These are phyloP conservation scores for Coniella lustricola DNA, from an alignment of 2,329 filamentous ascomycete species.

Conservation along the genomic window DNA sequence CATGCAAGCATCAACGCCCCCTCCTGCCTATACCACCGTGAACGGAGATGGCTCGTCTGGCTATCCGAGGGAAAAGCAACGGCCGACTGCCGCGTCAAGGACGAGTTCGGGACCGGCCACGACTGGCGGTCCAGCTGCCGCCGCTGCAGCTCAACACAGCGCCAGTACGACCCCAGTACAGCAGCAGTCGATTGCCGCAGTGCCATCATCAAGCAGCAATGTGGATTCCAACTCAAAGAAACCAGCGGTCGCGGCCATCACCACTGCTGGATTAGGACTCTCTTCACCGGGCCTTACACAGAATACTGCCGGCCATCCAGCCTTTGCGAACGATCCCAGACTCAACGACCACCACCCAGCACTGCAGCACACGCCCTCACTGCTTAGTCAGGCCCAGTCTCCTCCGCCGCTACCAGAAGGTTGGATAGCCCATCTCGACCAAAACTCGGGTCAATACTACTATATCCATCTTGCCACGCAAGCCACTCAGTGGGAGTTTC, in stretches of 20 bases:
- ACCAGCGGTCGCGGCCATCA: constrained; percentile 23
- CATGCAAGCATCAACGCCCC: constrained; percentile 75
- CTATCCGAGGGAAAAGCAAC: constrained; percentile 76
- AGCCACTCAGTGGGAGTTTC: constrained; percentile 98
- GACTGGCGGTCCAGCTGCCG: too few relatives aligned
- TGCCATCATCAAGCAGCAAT: constrained; percentile 16
- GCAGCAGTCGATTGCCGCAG: constrained; percentile 17
- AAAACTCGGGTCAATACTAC: constrained; percentile 95
- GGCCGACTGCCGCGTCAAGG: constrained; percentile 28
- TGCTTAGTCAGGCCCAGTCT: constrained; percentile 57
- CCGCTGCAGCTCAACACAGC: constrained; percentile 16
- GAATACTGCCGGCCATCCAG: constrained; percentile 67
- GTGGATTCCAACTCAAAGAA: constrained; percentile 22
- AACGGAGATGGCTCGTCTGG: constrained; percentile 43
- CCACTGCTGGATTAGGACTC: constrained; percentile 25
- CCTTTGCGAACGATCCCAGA: constrained; percentile 77
- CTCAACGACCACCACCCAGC: constrained; percentile 42
- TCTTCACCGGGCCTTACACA: constrained; percentile 36
- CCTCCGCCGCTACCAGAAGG: constrained; percentile 93
- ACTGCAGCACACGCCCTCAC: constrained; percentile 38
- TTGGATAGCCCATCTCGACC: constrained; percentile 95
- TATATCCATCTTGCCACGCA: constrained; percentile 96
- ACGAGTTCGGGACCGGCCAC: too few relatives aligned
- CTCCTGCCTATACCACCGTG: constrained; percentile 90
- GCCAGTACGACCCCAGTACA: constrained; percentile 23